Evolutionary conservation across 2,329 filamentous ascomycete species (phyloP).

Genomic region (Bipolaris oryzae): DNA sequence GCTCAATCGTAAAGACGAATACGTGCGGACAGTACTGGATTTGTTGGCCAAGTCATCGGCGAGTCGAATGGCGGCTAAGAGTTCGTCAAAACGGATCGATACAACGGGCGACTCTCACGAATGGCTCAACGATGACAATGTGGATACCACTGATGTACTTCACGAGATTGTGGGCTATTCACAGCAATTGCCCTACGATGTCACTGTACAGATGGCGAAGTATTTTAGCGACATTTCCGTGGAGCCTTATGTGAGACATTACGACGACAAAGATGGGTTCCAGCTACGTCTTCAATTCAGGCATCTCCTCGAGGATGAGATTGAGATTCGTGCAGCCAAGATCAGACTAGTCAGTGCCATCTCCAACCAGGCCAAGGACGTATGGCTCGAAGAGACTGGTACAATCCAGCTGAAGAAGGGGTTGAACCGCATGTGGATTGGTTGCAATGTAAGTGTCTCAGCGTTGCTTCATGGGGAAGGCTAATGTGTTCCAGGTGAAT

Average conservation of each 20-base stretch:
- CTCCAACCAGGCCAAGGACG: constrained; percentile 66
- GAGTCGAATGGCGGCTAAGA: constrained; percentile 37
- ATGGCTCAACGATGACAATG: constrained; percentile 49
- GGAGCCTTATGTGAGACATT: constrained; percentile 71
- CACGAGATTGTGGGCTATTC: constrained; percentile 56
- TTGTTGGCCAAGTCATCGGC: constrained; percentile 70
- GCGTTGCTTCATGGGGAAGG: background rate
- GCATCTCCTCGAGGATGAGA: constrained; percentile 73
- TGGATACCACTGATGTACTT: constrained; percentile 48
- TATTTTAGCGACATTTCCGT: constrained; percentile 76
- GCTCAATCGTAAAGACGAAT: constrained; percentile 77
- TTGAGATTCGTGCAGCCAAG: constrained; percentile 69
- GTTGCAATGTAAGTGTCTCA: constrained; percentile 49
- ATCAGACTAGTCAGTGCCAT: constrained; percentile 66
- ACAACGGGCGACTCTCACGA: constrained; percentile 19
- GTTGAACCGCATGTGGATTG: constrained; percentile 58
- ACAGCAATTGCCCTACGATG: constrained; percentile 61
- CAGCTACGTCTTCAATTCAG: constrained; percentile 69
- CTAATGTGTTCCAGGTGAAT: constrained; percentile 58
- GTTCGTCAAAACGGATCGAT: constrained; percentile 26
- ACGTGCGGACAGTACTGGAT: constrained; percentile 75
- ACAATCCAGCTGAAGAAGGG: constrained; percentile 62
- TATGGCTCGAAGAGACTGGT: constrained; percentile 64
- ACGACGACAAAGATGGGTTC: constrained; percentile 75
- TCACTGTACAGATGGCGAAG: constrained; percentile 70